A percentile compares a stretch with the other conserved stretches of the same genome.
Conservation (phyloP, 495 filamentous ascomycete genomes). For the Penicillium alfredii region DNA sequence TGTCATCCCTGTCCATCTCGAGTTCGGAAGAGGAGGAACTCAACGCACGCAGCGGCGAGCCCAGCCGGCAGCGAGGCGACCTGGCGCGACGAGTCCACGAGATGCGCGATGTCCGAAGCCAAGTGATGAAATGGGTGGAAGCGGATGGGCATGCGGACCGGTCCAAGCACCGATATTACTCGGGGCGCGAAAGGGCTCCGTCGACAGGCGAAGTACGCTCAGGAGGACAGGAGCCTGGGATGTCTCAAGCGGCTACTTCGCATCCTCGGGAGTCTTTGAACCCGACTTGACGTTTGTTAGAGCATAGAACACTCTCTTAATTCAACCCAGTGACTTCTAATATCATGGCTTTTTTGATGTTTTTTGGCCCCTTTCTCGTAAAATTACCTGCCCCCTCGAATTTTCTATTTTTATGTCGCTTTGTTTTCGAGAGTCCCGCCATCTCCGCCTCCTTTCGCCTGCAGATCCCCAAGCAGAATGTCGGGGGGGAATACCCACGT, state of each 20-base stretch:
- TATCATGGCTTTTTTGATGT: no score
- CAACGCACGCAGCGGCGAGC: constrained; percentile 44
- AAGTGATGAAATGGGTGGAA: constrained; percentile 38
- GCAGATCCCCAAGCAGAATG: no score
- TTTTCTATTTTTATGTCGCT: no score
- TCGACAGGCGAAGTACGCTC: constrained; percentile 13
- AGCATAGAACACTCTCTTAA: no score
- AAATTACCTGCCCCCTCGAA: no score
- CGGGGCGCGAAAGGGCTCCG: constrained; percentile 15
- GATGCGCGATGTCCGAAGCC: constrained; percentile 39
- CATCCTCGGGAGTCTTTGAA: not conserved
- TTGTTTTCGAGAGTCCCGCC: no score
- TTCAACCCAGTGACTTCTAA: no score
- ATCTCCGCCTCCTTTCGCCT: no score
- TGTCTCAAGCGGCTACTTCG: not conserved
- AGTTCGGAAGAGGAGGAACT: constrained; percentile 73
- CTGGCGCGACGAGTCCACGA: constrained; percentile 30
- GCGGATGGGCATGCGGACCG: constrained; percentile 21
- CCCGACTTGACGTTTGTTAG: no score
- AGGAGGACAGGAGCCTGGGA: not conserved
- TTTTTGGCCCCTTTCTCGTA: no score
- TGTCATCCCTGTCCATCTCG: constrained; percentile 51
- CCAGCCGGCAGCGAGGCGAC: constrained; percentile 25
- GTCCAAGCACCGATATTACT: constrained; percentile 12
- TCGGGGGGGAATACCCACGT: no score